phyloP scores from a whole-genome alignment of 108 stramenopile species.

The Nitzschia inconspicua region DNA sequence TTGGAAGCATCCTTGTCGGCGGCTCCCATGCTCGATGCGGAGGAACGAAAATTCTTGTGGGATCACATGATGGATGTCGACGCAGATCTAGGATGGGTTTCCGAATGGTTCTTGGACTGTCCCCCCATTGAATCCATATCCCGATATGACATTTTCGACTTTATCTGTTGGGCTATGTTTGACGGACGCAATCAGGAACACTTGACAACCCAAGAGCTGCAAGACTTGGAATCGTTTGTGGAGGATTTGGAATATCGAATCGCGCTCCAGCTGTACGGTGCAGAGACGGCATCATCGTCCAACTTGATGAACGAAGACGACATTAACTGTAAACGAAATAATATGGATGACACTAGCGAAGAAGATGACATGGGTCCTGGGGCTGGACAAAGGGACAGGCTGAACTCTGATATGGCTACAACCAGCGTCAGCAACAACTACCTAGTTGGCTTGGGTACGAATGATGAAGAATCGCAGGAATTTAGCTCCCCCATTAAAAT shows the following conservation, averaged over 20 bases:
- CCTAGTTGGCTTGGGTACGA: not conserved
- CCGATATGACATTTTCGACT: constrained; percentile 79
- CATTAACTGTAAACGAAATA: constrained; percentile 3
- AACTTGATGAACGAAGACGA: constrained; percentile 7
- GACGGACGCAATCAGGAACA: constrained; percentile 89
- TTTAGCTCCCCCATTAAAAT: constrained; percentile 1
- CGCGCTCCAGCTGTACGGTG: constrained; percentile 62
- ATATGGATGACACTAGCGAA: not conserved
- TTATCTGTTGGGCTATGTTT: constrained; percentile 78
- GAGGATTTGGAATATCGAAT: constrained; percentile 65
- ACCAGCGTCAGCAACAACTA: not conserved
- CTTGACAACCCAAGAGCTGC: constrained; percentile 66
- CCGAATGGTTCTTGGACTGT: constrained; percentile 85
- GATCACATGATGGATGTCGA: constrained; percentile 63
- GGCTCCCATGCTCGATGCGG: constrained; percentile 69
- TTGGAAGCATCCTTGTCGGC: constrained; percentile 64
- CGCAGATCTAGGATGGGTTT: constrained; percentile 46
- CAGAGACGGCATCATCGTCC: constrained; percentile 5
- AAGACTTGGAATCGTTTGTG: constrained; percentile 68
- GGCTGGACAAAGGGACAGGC: no score
- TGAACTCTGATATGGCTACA: constrained; percentile 3
- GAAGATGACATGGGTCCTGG: not conserved
- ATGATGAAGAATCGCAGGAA: constrained; percentile 1
- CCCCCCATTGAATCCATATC: constrained; percentile 67
- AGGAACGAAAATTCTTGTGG: constrained; percentile 65